phyloP scores from a whole-genome alignment of 306 rosid species.

The Trifolium fragiferum region DNA sequence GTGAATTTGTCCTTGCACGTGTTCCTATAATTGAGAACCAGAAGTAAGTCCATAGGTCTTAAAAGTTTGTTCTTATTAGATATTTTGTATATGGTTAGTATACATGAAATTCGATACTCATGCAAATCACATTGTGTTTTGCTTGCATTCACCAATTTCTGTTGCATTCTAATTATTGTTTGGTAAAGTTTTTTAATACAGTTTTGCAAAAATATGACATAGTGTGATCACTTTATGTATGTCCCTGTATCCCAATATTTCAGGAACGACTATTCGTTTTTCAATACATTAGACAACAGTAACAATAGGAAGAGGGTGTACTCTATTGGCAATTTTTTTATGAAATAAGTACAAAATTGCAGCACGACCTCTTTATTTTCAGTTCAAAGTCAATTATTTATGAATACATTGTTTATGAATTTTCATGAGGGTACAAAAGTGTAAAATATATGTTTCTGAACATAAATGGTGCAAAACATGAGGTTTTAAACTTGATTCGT shows the following conservation, averaged over 20 bases:
- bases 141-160: constrained; percentile 12
- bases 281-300: neutral
- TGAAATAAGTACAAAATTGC: neutral
- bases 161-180: constrained; percentile 1
- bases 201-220: constrained; percentile 15
- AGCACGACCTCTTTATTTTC: constrained; percentile 22
- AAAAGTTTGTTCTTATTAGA: constrained; percentile 28
- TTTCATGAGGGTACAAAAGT: constrained; percentile 8
- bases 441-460: constrained; percentile 27
- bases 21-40: constrained; percentile 89
- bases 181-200: constrained; percentile 21
- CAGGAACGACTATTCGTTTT: constrained; percentile 6
- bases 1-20: constrained; percentile 94
- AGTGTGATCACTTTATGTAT: constrained; percentile 14
- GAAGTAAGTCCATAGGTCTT: constrained; percentile 58
- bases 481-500: constrained; percentile 17
- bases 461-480: neutral
- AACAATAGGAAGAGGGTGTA: neutral
- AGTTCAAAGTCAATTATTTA: constrained; percentile 15
- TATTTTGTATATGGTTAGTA: constrained; percentile 11
- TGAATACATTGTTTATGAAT: constrained; percentile 8
- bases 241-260: constrained; percentile 12
- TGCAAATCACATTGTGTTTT: constrained; percentile 3
- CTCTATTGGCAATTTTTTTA: constrained; percentile 2
- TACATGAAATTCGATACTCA: constrained; percentile 1